Base-by-base conservation (phyloP, 2,329 filamentous ascomycete genomes). In the Samsoniella hepiali region DNA sequence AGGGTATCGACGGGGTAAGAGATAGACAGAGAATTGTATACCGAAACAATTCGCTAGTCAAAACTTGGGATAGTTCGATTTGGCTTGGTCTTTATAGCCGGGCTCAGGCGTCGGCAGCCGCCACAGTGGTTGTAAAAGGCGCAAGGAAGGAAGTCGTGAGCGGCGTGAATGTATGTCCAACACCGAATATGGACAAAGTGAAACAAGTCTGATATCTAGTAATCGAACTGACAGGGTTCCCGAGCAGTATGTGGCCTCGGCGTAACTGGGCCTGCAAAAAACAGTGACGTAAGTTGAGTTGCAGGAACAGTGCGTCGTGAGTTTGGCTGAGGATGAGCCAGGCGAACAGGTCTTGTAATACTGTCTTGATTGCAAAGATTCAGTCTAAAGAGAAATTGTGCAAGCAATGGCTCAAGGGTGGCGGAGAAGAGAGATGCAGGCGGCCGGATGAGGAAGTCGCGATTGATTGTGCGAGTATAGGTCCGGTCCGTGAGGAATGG, bases 401-500 rank as follows among this genome's bases (percentile, higher is more conserved):
- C 50, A 54, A 36, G 40, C 40, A 47, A 54, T 54, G 31, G 58
- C n/a, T 47, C 49, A 47, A 47, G 13, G 38, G 58, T 55, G 40
- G 58, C 38, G 49, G 58, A 47, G 49, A 51, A 34, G 17, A 47
- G 11, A 42, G 58, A 51, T 55, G 58, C 58, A 62, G 40, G 58
- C 31, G 22, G 40, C 58, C 50, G 40, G 49, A 62, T 42, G 27
- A 62, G 58, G 58, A 62, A 62, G 40, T 55, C 29, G 10, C 47
- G 17, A 22, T 47, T 55, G 45, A 60, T 57, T 57, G 60, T 62
- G 42, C 53, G 44, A 62, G 60, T 50, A 51, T 38, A 57, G 45
- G 32, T 57, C 22, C 22, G 32, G 29, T 32, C n/a, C 29, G 45
- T 34, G 34, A 38, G 11, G 11, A 51, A 29, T 15, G 61, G 36